A percentile compares a stretch with the other conserved stretches of the same genome.
Conservation (phyloP, 2,329 filamentous ascomycete genomes). For the Fusarium newnesense region DNA sequence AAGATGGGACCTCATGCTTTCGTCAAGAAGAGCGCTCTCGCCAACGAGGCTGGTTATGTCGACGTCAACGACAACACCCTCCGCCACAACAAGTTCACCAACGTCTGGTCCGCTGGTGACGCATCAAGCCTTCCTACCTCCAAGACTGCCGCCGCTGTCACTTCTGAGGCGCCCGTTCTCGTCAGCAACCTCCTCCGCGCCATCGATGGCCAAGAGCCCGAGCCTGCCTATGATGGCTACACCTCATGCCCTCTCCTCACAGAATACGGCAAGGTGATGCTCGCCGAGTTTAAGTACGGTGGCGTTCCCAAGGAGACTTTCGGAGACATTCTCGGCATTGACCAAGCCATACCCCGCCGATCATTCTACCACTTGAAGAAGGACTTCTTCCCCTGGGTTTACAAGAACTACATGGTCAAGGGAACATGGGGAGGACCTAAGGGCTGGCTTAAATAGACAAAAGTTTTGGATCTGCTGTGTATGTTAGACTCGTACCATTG, state of each 20-base stretch:
- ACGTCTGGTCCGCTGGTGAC: conserved; percentile 69
- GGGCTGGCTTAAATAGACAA: conserved; percentile 53
- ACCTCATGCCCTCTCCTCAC: conserved; percentile 65
- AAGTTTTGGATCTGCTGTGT: conserved; percentile 14
- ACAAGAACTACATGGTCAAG: conserved; percentile 68
- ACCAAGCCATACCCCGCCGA: conserved; percentile 65
- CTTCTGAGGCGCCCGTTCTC: conserved; percentile 61
- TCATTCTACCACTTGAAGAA: conserved; percentile 73
- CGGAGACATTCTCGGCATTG: conserved; percentile 61
- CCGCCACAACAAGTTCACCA: conserved; percentile 63
- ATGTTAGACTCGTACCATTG: conserved; percentile 11
- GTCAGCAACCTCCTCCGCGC: conserved; percentile 59
- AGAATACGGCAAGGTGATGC: conserved; percentile 70
- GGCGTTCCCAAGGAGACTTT: conserved; percentile 73
- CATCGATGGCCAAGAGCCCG: conserved; percentile 57
- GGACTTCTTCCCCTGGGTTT: conserved; percentile 75
- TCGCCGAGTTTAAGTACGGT: conserved; percentile 74
- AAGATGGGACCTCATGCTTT: conserved; percentile 69
- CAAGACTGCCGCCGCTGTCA: conserved; percentile 66
- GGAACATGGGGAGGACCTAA: conserved; percentile 71
- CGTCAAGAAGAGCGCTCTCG: conserved; percentile 63
- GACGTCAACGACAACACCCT: conserved; percentile 65
- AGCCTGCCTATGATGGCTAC: conserved; percentile 63
- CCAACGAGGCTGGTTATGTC: conserved; percentile 66
- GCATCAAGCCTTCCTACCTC: conserved; percentile 69